Conservation (phyloP, 768 basidiomycete genomes). For the Mycena rosella region DNA sequence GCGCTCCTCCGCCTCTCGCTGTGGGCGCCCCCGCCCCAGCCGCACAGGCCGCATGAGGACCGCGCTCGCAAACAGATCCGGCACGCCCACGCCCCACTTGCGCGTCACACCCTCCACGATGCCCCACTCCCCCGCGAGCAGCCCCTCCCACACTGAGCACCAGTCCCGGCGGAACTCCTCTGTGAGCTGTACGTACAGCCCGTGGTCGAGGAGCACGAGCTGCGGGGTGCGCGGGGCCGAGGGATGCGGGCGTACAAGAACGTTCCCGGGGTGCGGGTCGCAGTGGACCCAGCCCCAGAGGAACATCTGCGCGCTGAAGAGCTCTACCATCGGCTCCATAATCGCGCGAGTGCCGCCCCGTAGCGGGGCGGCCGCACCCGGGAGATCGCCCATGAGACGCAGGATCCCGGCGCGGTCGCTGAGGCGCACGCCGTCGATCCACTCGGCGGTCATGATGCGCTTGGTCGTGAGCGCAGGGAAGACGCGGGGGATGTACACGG, state of each 20-base stretch:
- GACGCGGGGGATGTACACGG: slow-evolving; percentile 85
- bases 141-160: slow-evolving; percentile 79
- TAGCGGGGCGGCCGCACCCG: slow-evolving; percentile 53
- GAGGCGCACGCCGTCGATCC: slow-evolving; percentile 83
- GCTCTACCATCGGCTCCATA: slow-evolving; percentile 90
- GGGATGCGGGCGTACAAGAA: slow-evolving; percentile 76
- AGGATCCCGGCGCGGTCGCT: slow-evolving; percentile 72
- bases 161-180: slow-evolving; percentile 81
- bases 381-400: slow-evolving; percentile 68
- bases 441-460: slow-evolving; percentile 87
- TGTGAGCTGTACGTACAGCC: slow-evolving; percentile 83
- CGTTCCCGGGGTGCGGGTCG: slow-evolving; percentile 82
- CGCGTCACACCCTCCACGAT: slow-evolving; percentile 64
- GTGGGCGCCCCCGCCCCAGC: slow-evolving; percentile 52
- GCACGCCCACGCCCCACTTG: slow-evolving; percentile 77
- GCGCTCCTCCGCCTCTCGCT: slow-evolving; percentile 41
- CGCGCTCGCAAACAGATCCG: slow-evolving; percentile 81
- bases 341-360: slow-evolving; percentile 73
- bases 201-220: slow-evolving; percentile 92
- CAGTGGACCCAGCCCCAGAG: slow-evolving; percentile 93
- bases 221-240: slow-evolving; percentile 60
- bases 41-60: slow-evolving; percentile 75
- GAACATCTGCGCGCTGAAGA: slow-evolving; percentile 93
- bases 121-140: slow-evolving; percentile 68
- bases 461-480: slow-evolving; percentile 80